These are phyloP conservation scores for Cystoderma amianthinum DNA, from an alignment of 768 basidiomycete genomes.

Conservation along the genomic window DNA sequence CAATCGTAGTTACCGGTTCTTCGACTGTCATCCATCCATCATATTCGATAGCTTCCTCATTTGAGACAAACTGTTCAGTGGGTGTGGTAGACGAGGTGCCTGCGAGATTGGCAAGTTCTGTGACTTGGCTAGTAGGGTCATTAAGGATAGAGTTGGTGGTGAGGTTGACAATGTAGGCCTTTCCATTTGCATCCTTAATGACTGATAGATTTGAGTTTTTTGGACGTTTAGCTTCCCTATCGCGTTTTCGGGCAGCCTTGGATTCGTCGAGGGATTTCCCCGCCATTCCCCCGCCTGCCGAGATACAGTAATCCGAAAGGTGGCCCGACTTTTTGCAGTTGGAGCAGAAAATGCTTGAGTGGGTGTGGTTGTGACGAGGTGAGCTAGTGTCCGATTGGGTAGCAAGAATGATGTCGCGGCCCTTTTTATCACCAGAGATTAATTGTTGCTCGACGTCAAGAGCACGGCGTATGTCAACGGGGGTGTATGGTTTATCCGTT, in stretches of 20 bases:
- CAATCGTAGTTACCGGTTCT: neutral
- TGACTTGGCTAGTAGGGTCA: neutral
- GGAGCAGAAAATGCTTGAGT: neutral
- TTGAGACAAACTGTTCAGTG: neutral
- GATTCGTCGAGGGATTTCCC: constrained; percentile 16
- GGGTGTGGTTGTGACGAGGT: neutral
- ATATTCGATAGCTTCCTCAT: neutral
- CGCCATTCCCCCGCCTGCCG: constrained; percentile 15
- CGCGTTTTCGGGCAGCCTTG: constrained; percentile 13
- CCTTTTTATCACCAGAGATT: neutral
- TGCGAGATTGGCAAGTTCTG: neutral
- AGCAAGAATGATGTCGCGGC: neutral
- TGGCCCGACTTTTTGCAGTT: constrained; percentile 5
- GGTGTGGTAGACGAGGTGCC: neutral
- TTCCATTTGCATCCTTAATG: constrained; percentile 13
- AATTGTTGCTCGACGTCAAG: neutral
- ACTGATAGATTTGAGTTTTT: constrained; percentile 8
- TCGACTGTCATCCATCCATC: neutral
- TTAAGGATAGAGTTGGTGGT: neutral
- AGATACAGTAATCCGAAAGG: constrained; percentile 11
- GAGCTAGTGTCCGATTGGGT: too few relatives aligned
- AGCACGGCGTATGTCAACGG: neutral
- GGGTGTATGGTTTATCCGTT: neutral
- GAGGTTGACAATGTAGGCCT: constrained; percentile 2
- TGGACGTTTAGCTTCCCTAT: constrained; percentile 16